Percentiles rank a stretch among this genome's conserved stretches.
Conservation (phyloP, 495 filamentous ascomycete genomes). For the Xylaria bambusicola region DNA sequence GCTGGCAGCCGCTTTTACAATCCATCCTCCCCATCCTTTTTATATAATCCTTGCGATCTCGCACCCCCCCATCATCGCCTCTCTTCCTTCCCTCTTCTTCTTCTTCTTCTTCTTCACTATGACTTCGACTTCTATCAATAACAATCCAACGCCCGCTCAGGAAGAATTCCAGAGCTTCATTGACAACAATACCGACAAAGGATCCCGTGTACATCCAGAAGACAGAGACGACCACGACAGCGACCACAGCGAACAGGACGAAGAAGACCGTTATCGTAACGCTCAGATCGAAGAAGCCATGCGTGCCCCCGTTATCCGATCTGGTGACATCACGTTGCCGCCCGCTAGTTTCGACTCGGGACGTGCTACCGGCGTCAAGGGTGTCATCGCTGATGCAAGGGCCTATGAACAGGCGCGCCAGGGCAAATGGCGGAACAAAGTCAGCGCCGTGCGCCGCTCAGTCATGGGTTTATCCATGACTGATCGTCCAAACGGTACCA, state of each 20-base stretch:
- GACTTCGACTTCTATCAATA: constrained; percentile 38
- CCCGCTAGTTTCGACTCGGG: constrained; percentile 71
- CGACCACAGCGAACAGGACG: constrained; percentile 47
- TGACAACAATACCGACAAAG: constrained; percentile 52
- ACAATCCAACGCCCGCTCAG: constrained; percentile 63
- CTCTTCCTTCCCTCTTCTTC: constrained; percentile 26
- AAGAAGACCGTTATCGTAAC: constrained; percentile 59
- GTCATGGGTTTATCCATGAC: constrained; percentile 39
- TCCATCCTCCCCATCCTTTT: constrained; percentile 1
- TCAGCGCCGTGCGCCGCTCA: constrained; percentile 45
- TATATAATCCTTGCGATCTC: constrained; percentile 14
- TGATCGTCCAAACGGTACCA: constrained; percentile 12
- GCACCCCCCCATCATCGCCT: constrained; percentile 3
- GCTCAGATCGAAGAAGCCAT: constrained; percentile 61
- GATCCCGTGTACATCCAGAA: constrained; percentile 52
- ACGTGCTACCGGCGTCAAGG: constrained; percentile 85
- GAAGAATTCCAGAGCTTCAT: constrained; percentile 82
- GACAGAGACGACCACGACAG: constrained; percentile 52
- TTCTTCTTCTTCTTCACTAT: constrained; percentile 48
- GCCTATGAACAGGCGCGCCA: constrained; percentile 84
- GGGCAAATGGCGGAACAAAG: constrained; percentile 56
- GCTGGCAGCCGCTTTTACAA: background rate
- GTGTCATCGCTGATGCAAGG: constrained; percentile 93
- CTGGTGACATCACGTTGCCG: constrained; percentile 59
- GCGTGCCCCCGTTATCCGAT: constrained; percentile 57